Evolutionary conservation across 352 stramenopile genomes (phyloP), one percentile per base, ranked within the genome.

Genomic region (Phytophthora parvispora): DNA sequence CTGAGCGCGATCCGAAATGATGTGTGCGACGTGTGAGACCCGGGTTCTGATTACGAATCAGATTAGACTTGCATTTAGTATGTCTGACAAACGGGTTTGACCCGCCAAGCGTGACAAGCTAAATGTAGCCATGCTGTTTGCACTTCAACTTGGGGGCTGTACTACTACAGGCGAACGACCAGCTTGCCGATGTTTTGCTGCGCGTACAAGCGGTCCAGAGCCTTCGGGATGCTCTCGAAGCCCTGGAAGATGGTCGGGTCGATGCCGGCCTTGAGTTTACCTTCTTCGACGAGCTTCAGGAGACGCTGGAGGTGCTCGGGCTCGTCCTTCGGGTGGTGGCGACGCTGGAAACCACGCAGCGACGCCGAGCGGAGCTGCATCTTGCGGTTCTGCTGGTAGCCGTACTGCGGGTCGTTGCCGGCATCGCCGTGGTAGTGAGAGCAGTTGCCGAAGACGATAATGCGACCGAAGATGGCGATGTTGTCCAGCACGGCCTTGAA

Each of bases 101-200:
- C 51, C 51, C 31, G 25, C 18, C 2, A 40, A n/a, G 57, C 25
- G 16, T 66, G 59, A 66, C 59, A 47, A 67, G 48, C 60, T 47
- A 51, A 60, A 60, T 56, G 57, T 55, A 64, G 57, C 57, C 45
- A 64, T 55, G 20, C 53, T 12, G 16, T 48, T 13, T 18, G 22
- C 34, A 55, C 57, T 59, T 52, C 45, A 58, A 65, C 20, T 32
- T 60, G 32, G 20, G n/a, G 10, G 22, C 16, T 29, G 16, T 27
- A 27, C 42, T 27, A 57, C 43, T 58, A 65, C 45, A 66, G 59
- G 20, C 48, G 59, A 16, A 95, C 84, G 40, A 94, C 77, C 51
- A 96, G 73, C 74, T 96, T 96, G 63, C 87, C 89, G 49, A 91
- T 93, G 48, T 90, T 92, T 57, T 91, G 85, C 66, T 86, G 82